A percentile compares a stretch with the other conserved stretches of the same genome.
Evolutionary conservation across 108 stramenopile species (phyloP).

Genomic region (Tribonema minus): DNA sequence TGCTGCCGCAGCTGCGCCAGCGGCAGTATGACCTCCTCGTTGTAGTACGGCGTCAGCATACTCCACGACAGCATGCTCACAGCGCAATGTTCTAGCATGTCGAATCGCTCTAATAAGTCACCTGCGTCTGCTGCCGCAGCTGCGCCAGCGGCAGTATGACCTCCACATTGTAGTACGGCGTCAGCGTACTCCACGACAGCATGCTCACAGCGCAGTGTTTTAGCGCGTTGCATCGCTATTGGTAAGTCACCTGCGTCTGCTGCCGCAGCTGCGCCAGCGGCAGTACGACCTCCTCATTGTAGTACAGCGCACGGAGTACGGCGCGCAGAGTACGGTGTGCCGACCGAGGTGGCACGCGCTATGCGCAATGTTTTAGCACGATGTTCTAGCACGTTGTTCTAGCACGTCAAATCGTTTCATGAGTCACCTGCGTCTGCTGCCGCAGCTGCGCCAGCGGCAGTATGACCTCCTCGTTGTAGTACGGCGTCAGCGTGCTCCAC

Average conservation of each 20-base stretch:
- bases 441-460: background rate
- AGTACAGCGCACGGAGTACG: background rate
- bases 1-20: no score
- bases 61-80: conserved; percentile 8
- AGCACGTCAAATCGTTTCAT: background rate
- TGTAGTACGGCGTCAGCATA: no score
- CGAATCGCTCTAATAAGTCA: no score
- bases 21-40: no score
- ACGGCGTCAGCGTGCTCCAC: conserved; percentile 11
- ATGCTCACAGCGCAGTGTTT: no score
- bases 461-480: conserved; percentile 33
- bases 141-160: no score
- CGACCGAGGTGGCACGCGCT: no score
- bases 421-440: background rate
- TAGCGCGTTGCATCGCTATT: no score
- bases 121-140: no score
- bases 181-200: conserved; percentile 12
- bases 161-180: conserved; percentile 34
- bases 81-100: no score
- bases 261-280: no score
- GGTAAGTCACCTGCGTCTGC: no score
- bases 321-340: background rate
- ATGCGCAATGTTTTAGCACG: background rate
- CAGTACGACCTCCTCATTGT: background rate
- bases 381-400: background rate